Conservation (phyloP, 2,329 filamentous ascomycete genomes). For the Microcyclospora tardicrescens region DNA sequence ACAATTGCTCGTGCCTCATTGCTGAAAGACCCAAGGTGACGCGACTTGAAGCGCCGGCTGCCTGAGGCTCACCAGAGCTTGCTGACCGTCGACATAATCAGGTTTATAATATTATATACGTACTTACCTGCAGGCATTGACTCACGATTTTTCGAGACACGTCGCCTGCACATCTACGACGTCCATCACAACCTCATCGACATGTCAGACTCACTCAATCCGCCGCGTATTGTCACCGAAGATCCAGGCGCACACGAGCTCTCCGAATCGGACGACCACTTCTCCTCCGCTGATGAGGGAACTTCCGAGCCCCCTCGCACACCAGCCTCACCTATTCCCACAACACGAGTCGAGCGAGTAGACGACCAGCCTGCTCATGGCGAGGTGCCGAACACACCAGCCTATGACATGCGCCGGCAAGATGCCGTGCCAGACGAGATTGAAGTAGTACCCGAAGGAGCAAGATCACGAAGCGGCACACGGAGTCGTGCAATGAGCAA, state of each 20-base stretch:
- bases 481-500: conserved; percentile 18
- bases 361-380: conserved; percentile 46
- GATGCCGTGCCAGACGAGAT: conserved; percentile 54
- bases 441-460: conserved; percentile 40
- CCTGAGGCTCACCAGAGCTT: too few relatives aligned
- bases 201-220: conserved; percentile 13
- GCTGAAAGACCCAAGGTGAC: too few relatives aligned
- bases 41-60: too few relatives aligned
- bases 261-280: conserved; percentile 40
- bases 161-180: too few relatives aligned
- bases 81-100: too few relatives aligned
- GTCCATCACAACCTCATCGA: too few relatives aligned
- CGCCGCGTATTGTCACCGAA: conserved; percentile 18
- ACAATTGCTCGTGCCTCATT: too few relatives aligned
- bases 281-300: conserved; percentile 53
- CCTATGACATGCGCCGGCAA: conserved; percentile 43
- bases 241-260: conserved; percentile 19
- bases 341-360: conserved; percentile 50
- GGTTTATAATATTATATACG: too few relatives aligned
- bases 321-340: conserved; percentile 40
- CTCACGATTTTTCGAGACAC: too few relatives aligned
- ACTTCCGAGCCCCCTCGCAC: conserved; percentile 19
- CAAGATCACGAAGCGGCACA: conserved; percentile 29
- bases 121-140: too few relatives aligned
- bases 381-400: conserved; percentile 48